Percentiles rank a stretch among this genome's conserved stretches.
Conservation (phyloP, 768 basidiomycete genomes). For the Boletus sp. region DNA sequence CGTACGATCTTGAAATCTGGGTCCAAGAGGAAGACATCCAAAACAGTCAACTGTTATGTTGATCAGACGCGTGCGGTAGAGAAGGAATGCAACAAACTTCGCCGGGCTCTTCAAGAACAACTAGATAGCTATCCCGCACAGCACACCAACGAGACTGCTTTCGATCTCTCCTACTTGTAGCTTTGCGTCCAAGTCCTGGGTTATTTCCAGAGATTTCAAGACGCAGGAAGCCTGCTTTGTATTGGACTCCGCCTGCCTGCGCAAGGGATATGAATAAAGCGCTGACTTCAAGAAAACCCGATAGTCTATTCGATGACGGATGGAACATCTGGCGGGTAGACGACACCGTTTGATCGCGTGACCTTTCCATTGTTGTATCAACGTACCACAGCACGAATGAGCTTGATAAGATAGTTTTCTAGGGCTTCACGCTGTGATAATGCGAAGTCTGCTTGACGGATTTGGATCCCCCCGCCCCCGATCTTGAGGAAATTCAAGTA, state of each 20-base stretch:
- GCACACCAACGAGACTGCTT: conserved; percentile 85
- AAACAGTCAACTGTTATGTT: conserved; percentile 60
- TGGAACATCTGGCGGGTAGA: conserved; percentile 78
- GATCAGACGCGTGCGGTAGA: background rate
- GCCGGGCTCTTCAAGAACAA: conserved; percentile 82
- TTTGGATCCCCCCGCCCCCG: conserved; percentile 49
- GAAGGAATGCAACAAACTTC: conserved; percentile 49
- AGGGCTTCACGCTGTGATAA: conserved; percentile 75
- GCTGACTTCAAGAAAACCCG: conserved; percentile 89
- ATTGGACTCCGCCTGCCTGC: conserved; percentile 77
- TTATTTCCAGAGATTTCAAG: conserved; percentile 53
- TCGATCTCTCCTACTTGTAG: conserved; percentile 53
- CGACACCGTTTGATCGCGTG: background rate
- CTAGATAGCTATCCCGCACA: conserved; percentile 87
- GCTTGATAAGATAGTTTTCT: conserved; percentile 82
- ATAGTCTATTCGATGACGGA: conserved; percentile 84
- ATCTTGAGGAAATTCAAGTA: conserved; percentile 84
- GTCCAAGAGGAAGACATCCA: conserved; percentile 94
- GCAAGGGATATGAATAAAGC: conserved; percentile 81
- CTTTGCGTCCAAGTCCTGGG: conserved; percentile 62
- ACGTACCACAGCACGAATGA: conserved; percentile 87
- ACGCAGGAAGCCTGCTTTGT: conserved; percentile 83
- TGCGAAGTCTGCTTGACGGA: conserved; percentile 73
- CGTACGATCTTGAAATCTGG: conserved; percentile 84
- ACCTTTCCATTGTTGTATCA: background rate